Conservation (phyloP, 2,329 filamentous ascomycete genomes). For the Incumbomyces delicatus region DNA sequence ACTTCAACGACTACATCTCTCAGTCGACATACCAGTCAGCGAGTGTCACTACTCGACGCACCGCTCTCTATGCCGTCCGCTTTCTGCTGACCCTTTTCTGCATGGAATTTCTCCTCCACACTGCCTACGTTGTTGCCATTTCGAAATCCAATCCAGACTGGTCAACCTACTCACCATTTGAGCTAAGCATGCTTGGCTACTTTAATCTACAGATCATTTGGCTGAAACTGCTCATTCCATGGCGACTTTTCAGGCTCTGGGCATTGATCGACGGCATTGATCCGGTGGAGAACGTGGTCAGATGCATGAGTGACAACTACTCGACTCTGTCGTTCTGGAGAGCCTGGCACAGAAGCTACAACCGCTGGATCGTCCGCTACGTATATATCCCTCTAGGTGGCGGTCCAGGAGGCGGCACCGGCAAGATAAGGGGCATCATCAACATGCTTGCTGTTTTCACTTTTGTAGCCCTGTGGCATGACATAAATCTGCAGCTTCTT, state of each 20-base stretch:
- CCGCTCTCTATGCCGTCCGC: slow-evolving; percentile 69
- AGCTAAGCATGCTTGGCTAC: slow-evolving; percentile 82
- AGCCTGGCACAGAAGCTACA: slow-evolving; percentile 89
- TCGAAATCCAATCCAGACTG: slow-evolving; percentile 70
- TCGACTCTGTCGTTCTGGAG: slow-evolving; percentile 89
- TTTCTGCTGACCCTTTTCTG: slow-evolving; percentile 69
- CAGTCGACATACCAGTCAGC: slow-evolving; percentile 66
- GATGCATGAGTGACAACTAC: slow-evolving; percentile 93
- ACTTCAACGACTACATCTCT: slow-evolving; percentile 95
- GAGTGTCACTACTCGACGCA: slow-evolving; percentile 61
- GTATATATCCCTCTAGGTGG: slow-evolving; percentile 81
- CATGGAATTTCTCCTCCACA: slow-evolving; percentile 90
- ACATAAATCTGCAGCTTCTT: slow-evolving; percentile 80
- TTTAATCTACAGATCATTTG: slow-evolving; percentile 97
- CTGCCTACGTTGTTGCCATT: slow-evolving; percentile 87
- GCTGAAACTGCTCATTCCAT: slow-evolving; percentile 92
- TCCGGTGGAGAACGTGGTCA: slow-evolving; percentile 95
- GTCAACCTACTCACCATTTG: slow-evolving; percentile 72
- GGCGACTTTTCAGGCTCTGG: slow-evolving; percentile 99
- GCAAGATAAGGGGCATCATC: slow-evolving; percentile 49
- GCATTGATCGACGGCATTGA: slow-evolving; percentile 81
- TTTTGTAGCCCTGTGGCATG: slow-evolving; percentile 96
- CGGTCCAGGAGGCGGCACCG: slow-evolving; percentile 25
- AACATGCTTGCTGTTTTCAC: slow-evolving; percentile 86
- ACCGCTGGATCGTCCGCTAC: slow-evolving; percentile 89